These are phyloP conservation scores for Alternaria sp. DNA, from an alignment of 2,329 filamentous ascomycete species.

Conservation along the genomic window DNA sequence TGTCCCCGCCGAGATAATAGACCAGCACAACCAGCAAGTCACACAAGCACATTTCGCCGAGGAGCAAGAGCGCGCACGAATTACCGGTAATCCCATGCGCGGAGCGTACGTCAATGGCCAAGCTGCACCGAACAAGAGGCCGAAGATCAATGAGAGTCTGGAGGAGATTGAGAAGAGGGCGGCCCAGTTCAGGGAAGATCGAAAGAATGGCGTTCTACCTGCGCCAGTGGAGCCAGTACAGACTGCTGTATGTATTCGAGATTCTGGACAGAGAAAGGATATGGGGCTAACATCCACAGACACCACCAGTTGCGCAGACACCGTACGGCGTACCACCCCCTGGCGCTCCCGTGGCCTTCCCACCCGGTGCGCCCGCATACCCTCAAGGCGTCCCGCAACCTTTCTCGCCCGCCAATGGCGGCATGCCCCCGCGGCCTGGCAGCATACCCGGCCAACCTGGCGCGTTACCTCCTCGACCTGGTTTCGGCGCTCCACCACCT, in stretches of 20 bases:
- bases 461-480: constrained; percentile 50
- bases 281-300: constrained; percentile 23
- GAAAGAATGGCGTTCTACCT: constrained; percentile 50
- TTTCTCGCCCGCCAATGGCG: constrained; percentile 37
- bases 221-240: constrained; percentile 44
- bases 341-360: constrained; percentile 31
- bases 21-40: constrained; percentile 85
- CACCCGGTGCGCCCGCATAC: constrained; percentile 30
- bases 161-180: constrained; percentile 82
- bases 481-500: constrained; percentile 31
- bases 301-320: constrained; percentile 27
- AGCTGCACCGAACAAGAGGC: constrained; percentile 60
- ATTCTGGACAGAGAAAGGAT: not conserved
- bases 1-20: constrained; percentile 83
- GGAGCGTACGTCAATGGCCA: constrained; percentile 49
- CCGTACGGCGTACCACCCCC: constrained; percentile 25
- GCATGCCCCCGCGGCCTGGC: constrained; percentile 29
- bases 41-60: constrained; percentile 84
- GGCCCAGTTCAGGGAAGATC: constrained; percentile 56
- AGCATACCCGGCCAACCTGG: constrained; percentile 42
- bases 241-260: constrained; percentile 16
- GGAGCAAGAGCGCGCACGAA: constrained; percentile 79
- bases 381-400: constrained; percentile 25
- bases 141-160: constrained; percentile 72
- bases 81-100: constrained; percentile 82